Base-by-base conservation (phyloP, 805 yeast species). In the Saturnispora hagleri region DNA sequence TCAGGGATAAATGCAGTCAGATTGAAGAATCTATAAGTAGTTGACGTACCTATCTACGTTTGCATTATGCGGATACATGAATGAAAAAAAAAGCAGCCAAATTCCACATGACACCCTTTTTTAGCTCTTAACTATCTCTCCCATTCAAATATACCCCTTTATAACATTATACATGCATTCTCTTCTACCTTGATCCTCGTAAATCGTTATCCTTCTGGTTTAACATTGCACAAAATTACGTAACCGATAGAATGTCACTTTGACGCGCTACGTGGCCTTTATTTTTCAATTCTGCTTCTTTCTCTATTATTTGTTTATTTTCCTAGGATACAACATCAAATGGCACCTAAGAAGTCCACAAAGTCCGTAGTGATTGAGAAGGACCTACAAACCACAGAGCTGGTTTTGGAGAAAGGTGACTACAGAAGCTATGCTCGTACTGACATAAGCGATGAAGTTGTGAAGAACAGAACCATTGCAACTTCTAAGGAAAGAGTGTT, bases 391-490 rank as follows among this genome's bases (percentile, higher is more conserved):
- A 70, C 70, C 15, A 62, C 75, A 5, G 82, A 78, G 51, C 66
- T 79, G 46, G 70, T 73, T 28, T 62, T 73, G 51, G 71, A 68
- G 52, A 60, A 77, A 44, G 90, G 89, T 44, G 69, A 68, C 4
- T 58, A 64, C 41, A 75, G 91, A 60, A 73, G 77, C 7, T 86
- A 69, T 63, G 63, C 84, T 26, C 69, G 76, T 34, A 72, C 85
- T 20, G 73, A 73, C 8, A 77, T 85, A 4, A 67, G 80, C 1
- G 65, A 67, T 2, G 58, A 67, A 7, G 60, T 76, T 24, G 55
- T 69, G 20, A 63, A 65, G 5, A 59, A 71, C 47, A 77, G 86
- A 61, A 59, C 74, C 1, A 65, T 69, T n/a, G 58, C 60, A 7
- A 54, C 71, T 1, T 10, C 50, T 3, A 61, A 63, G 31, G 86